Base-by-base conservation (phyloP, 257 asterid genomes). In the Solanum okadae region DNA sequence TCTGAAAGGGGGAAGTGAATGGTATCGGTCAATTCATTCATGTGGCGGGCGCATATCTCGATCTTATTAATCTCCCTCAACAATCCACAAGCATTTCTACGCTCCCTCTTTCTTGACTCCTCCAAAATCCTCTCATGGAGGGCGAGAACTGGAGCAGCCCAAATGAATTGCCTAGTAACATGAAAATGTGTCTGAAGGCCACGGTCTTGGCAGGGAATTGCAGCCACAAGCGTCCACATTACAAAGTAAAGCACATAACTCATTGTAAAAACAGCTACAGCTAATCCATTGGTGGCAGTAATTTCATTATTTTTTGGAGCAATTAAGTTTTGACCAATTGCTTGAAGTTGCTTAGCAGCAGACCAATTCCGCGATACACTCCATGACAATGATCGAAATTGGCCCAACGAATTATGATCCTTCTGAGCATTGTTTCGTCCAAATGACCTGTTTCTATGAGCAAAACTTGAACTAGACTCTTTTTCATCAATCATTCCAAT, bases 401-500 rank as follows among this genome's bases (percentile, higher is more conserved):
- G 89, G 37, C 88, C 63, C 34, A 82, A 46, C 15, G 90, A 89
- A 33, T 63, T 40, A 15, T 88, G 49, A 68, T 85, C 90, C 84
- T 59, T 59, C 63, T 86, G 85, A 25, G 78, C 78, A 71, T 86
- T 82, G 71, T 49, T 81, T 23, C 91, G 86, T 10, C 91, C 90
- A 7, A 89, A 90, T 2, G 88, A 88, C 20, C 90, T 70, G 79
- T 86, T 91, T 86, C 91, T 89, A n/a, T 87, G 85, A 15, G 91
- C 38, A 6, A 84, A n/a, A 27, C 40, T 85, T 3, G 88, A 15
- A 8, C 12, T 72, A n/a, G 83, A 29, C 63, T 91, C 90, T 40
- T 87, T 92, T 27, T 95, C 91, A 56, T 89, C 98, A 14, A 92
- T 89, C 91, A 94, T 91, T 18, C 92, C 92, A 7, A 95, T 78